Evolutionary conservation across 805 yeast genomes (phyloP).

Genomic region (Wickerhamiella vanderwaltii): DNA sequence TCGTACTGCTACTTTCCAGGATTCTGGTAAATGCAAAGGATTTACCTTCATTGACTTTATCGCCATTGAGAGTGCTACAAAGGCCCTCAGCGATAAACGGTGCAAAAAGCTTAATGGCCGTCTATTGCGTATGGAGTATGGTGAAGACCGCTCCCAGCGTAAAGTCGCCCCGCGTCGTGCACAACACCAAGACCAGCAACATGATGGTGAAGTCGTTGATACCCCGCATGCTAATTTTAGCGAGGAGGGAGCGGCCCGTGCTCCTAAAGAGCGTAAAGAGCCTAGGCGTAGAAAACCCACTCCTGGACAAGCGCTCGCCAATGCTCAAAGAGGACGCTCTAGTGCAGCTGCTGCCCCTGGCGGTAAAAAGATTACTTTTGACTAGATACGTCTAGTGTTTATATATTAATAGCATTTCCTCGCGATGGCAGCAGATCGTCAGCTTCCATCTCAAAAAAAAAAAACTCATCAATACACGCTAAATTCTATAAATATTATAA

Average conservation of each 20-base stretch:
- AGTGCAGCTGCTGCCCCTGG: slow-evolving; percentile 78
- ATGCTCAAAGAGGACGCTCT: slow-evolving; percentile 78
- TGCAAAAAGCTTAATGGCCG: slow-evolving; percentile 60
- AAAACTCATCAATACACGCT: too few species aligned
- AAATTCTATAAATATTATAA: too few species aligned
- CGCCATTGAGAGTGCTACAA: slow-evolving; percentile 68
- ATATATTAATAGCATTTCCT: neutral
- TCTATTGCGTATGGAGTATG: slow-evolving; percentile 75
- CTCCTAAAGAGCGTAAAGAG: neutral
- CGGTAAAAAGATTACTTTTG: slow-evolving; percentile 78
- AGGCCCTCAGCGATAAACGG: slow-evolving; percentile 61
- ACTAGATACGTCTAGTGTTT: slow-evolving; percentile 20
- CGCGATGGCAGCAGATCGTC: too few species aligned
- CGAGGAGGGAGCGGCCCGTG: neutral
- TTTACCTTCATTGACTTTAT: slow-evolving; percentile 85
- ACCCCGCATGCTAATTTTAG: neutral
- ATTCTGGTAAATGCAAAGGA: slow-evolving; percentile 91
- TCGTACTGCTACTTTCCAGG: slow-evolving; percentile 98
- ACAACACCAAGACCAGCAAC: neutral
- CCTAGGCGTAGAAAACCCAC: slow-evolving; percentile 19
- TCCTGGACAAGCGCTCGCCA: slow-evolving; percentile 74
- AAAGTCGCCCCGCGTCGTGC: neutral
- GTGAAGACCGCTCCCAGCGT: slow-evolving; percentile 85
- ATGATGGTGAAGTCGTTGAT: neutral
- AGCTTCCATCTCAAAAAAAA: too few species aligned